phyloP scores from a whole-genome alignment of 2,329 filamentous ascomycete genomes.

The Xylariaceae sp. region DNA sequence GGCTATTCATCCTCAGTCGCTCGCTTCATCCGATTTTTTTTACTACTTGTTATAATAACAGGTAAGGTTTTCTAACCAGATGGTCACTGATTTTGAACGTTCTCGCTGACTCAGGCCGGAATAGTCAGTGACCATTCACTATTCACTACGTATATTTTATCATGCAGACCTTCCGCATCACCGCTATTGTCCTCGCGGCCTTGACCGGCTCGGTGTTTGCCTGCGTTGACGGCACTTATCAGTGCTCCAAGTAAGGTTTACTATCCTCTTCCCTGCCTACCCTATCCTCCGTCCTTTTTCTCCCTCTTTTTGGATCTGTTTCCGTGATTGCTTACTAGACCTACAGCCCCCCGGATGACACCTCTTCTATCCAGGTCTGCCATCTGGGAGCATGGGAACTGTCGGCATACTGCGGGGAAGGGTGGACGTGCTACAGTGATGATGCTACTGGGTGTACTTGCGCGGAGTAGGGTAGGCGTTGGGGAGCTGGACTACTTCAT shows the following conservation, averaged over 20 bases:
- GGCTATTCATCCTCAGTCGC: no score
- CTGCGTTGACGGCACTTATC: slow-evolving; percentile 10
- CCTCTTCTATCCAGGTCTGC: slow-evolving; percentile 12
- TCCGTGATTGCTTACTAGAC: no score
- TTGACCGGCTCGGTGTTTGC: slow-evolving; percentile 3
- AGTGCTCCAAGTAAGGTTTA: slow-evolving; percentile 13
- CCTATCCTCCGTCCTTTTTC: background rate
- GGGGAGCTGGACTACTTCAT: no score
- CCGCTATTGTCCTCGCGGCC: slow-evolving; percentile 3
- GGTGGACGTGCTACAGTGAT: slow-evolving; percentile 9
- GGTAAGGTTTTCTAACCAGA: no score
- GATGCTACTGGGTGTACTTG: slow-evolving; percentile 13
- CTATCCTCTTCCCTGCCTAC: background rate
- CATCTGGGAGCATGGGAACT: background rate
- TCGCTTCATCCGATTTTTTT: no score
- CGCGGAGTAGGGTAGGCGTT: background rate
- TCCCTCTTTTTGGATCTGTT: background rate
- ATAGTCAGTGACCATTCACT: no score
- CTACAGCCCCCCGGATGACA: background rate
- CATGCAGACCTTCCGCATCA: background rate
- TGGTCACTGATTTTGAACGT: no score
- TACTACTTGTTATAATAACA: no score
- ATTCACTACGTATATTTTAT: background rate
- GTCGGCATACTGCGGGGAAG: background rate
- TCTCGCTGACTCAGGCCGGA: no score